Base-by-base conservation (phyloP, 192 early-diverging fungal genomes). In the Podochytrium sp. region DNA sequence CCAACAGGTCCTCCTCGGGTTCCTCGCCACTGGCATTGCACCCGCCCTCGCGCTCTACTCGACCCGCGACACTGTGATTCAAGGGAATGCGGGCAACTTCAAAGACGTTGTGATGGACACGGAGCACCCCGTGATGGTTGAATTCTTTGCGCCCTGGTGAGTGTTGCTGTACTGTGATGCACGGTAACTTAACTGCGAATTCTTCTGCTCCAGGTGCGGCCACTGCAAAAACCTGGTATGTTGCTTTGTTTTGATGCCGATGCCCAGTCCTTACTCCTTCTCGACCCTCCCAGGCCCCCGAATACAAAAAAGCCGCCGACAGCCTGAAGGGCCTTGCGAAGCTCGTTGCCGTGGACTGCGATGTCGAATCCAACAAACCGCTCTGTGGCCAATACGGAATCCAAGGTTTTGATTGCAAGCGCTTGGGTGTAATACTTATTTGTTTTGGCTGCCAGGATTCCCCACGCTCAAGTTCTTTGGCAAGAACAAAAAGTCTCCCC, bases 141-240 rank as follows among this genome's bases (percentile, higher is more conserved):
- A 96, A 77, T 98, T 98, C 79, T 97, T 90, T 74, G 97, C 95
- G 12, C 97, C 96, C 33, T 98, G 96, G 85, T 81, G 52, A 5
- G 70, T 59, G 65, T 43, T 23, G 38, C 16, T 23, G 34, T 65
- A 62, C 14, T 34, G 29, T 18, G 34, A 14, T 42, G 43, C n/a
- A 33, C 5, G 5, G 39, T 32, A 20, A 61, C 14, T 34, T 27
- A 20, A n/a, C 27, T 6, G 7, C 55, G n/a, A 3, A 25, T 34
- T 32, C 64, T 23, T n/a, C 6, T 27, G 33, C 0, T 2, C 35
- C 30, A 74, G 74, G 93, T 96, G 95, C 80, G 95, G 95, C 25
- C 92, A 96, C 80, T 98, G 96, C 79, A 88, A 96, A 84, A 89
- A 84, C 83, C 89, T 79, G 40, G 81, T 58, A 29, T 55, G 32